Conservation (phyloP, 2,329 filamentous ascomycete species). For the Cladorrhinum sp. region DNA sequence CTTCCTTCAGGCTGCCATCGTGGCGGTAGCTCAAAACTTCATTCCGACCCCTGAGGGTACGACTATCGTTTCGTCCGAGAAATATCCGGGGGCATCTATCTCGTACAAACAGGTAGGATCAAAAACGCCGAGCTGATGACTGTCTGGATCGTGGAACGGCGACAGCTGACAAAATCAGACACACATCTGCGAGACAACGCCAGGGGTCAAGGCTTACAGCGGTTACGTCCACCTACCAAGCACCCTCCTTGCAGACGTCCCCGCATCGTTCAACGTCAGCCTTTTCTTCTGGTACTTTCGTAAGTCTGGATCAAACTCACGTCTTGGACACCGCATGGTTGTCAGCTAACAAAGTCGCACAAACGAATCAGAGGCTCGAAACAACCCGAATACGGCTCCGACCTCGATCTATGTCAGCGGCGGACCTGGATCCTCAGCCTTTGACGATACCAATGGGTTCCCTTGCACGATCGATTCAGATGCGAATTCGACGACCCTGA, state of each 20-base stretch:
- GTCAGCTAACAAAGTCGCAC: not conserved
- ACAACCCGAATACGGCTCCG: conserved; percentile 10
- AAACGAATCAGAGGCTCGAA: conserved; percentile 8
- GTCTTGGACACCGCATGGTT: not conserved
- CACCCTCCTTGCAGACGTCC: conserved; percentile 7
- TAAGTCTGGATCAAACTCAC: not conserved
- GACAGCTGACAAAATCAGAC: conserved; percentile 2
- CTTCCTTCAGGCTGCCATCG: not conserved
- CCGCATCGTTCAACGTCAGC: conserved; percentile 10
- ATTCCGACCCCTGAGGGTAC: conserved; percentile 18
- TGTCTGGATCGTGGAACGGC: not conserved
- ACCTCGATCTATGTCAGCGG: conserved; percentile 14
- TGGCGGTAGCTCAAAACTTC: conserved; percentile 10
- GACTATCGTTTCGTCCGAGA: conserved; percentile 40
- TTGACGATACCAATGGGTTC: conserved; percentile 8
- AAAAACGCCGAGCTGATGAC: not conserved
- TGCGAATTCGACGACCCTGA: conserved; percentile 46
- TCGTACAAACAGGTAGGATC: conserved; percentile 15
- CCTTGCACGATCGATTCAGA: conserved; percentile 32
- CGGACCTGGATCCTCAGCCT: conserved; percentile 8
- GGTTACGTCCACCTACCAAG: conserved; percentile 16
- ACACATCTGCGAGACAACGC: conserved; percentile 15
- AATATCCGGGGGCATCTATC: conserved; percentile 39
- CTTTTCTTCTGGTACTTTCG: conserved; percentile 18
- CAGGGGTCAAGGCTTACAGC: conserved; percentile 13